phyloP scores from a whole-genome alignment of 2,329 filamentous ascomycete species.

The Magnaporthales sp. region DNA sequence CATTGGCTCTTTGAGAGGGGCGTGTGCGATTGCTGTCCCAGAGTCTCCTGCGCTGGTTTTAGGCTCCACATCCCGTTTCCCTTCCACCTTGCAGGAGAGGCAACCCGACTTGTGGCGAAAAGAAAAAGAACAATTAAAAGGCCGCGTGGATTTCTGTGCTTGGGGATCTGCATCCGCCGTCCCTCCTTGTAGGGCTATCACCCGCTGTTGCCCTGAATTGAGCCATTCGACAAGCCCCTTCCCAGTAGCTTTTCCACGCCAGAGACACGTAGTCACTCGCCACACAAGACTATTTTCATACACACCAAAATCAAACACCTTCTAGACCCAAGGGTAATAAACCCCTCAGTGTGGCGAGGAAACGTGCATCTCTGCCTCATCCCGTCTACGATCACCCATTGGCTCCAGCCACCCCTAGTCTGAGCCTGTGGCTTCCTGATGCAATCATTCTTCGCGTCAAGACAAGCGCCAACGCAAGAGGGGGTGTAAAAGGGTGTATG shows the following conservation, averaged over 20 bases:
- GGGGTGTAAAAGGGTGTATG: neutral
- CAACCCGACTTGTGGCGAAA: neutral
- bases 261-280: neutral
- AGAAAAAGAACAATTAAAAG: too few relatives aligned
- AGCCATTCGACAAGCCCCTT: neutral
- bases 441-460: neutral
- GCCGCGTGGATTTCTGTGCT: neutral
- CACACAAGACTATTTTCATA: neutral
- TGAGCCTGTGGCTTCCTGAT: neutral
- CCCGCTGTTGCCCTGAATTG: neutral
- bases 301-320: neutral
- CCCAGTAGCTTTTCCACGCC: neutral
- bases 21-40: neutral
- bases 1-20: neutral
- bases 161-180: neutral
- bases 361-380: neutral
- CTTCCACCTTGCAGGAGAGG: neutral
- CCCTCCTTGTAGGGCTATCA: neutral
- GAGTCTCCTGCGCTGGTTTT: neutral
- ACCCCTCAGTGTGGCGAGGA: neutral
- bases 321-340: neutral
- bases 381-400: neutral
- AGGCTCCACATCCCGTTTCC: neutral
- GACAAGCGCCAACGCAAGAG: neutral
- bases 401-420: neutral